Evolutionary conservation across 306 rosid genomes (phyloP).

Genomic region (Cicer yamashitae): DNA sequence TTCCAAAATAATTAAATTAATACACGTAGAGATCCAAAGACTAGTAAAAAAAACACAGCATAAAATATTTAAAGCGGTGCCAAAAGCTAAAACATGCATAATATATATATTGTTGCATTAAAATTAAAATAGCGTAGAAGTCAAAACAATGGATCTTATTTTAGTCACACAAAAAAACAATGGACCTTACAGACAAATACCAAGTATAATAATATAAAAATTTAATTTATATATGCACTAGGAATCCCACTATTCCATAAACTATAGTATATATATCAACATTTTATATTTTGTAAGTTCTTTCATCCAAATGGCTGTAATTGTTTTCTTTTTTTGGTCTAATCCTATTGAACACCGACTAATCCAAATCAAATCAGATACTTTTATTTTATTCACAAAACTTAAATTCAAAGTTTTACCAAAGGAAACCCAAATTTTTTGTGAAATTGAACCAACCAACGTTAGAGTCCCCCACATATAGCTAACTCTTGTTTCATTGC

Average conservation of each 20-base stretch:
- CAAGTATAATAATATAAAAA: too few relatives aligned
- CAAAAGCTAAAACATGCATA: neutral
- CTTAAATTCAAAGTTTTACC: neutral
- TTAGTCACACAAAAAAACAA: neutral
- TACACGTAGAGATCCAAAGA: conserved; percentile 15
- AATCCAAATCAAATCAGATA: conserved; percentile 6
- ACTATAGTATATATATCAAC: too few relatives aligned
- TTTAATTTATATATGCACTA: too few relatives aligned
- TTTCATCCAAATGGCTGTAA: neutral
- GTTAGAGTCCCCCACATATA: neutral
- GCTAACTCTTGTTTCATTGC: conserved; percentile 17
- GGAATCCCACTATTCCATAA: too few relatives aligned
- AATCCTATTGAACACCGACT: neutral
- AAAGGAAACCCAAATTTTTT: neutral
- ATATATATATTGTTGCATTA: neutral
- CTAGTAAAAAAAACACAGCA: neutral
- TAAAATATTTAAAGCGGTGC: neutral
- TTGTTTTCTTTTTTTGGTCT: neutral
- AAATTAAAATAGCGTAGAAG: neutral
- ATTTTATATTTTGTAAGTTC: neutral
- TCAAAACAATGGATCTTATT: neutral
- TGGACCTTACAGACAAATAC: too few relatives aligned
- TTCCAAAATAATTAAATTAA: neutral
- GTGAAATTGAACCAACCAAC: conserved; percentile 13
- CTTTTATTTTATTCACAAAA: neutral